phyloP scores from a whole-genome alignment of 805 yeast species.

The Candida xyloterini region DNA sequence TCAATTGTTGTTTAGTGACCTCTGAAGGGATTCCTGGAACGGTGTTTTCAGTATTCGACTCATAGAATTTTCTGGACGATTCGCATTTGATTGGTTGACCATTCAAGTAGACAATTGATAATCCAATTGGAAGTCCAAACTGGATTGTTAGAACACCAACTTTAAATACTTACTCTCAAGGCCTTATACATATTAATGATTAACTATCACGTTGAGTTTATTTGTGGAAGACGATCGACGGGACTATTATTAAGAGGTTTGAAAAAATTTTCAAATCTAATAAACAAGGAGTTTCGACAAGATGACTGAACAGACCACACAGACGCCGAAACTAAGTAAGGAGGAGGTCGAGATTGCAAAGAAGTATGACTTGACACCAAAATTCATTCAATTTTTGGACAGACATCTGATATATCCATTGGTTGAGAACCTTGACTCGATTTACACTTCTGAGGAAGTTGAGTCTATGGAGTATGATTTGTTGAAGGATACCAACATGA shows the following conservation, averaged over 20 bases:
- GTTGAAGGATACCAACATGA: constrained; percentile 57
- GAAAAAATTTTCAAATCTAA: constrained; percentile 12
- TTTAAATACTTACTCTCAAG: constrained; percentile 9
- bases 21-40: constrained; percentile 25
- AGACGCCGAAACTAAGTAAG: constrained; percentile 22
- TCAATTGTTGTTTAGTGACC: constrained; percentile 12
- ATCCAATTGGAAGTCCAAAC: constrained; percentile 3
- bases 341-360: constrained; percentile 42
- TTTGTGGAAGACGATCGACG: constrained; percentile 10
- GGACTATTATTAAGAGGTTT: constrained; percentile 1
- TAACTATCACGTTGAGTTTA: constrained; percentile 1
- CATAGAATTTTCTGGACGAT: constrained; percentile 30
- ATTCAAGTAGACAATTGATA: background rate
- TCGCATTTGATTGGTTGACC: constrained; percentile 16
- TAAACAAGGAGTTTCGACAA: constrained; percentile 1
- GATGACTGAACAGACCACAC: constrained; percentile 10
- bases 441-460: constrained; percentile 40
- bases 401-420: constrained; percentile 57
- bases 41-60: constrained; percentile 13
- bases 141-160: constrained; percentile 2
- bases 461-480: constrained; percentile 49
- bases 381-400: constrained; percentile 57
- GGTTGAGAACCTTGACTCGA: constrained; percentile 43
- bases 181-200: constrained; percentile 7
- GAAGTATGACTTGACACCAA: constrained; percentile 51